phyloP scores from a whole-genome alignment of 2,329 filamentous ascomycete species.

The Diaporthe nobilis region DNA sequence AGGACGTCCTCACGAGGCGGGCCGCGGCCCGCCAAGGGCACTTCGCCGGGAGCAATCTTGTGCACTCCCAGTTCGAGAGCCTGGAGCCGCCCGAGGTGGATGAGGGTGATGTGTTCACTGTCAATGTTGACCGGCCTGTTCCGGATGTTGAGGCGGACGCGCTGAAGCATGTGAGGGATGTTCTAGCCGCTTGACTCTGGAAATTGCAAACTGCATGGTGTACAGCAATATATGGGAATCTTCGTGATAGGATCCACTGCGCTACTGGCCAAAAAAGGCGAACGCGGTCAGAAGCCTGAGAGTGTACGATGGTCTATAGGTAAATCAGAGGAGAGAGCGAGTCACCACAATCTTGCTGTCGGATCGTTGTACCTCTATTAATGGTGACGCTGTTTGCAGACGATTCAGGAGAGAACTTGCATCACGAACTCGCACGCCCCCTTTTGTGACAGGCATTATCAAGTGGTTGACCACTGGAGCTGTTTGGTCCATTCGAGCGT shows the following conservation, averaged over 20 bases:
- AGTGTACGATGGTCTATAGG: neutral
- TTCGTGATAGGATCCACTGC: neutral
- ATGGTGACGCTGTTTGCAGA: no score
- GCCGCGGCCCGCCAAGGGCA: conserved; percentile 76
- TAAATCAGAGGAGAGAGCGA: no score
- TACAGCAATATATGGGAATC: neutral
- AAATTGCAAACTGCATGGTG: no score
- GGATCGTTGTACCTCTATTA: no score
- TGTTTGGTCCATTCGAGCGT: neutral
- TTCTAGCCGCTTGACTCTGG: conserved; percentile 6
- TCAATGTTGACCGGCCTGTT: conserved; percentile 62
- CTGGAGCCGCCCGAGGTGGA: conserved; percentile 72
- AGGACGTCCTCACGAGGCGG: conserved; percentile 73
- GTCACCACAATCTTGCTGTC: no score
- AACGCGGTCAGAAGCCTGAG: no score
- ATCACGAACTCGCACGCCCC: no score
- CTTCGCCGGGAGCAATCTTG: conserved; percentile 83
- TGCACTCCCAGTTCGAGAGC: conserved; percentile 77
- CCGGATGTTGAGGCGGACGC: conserved; percentile 62
- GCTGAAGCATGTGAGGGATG: conserved; percentile 46
- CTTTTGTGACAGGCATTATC: no score
- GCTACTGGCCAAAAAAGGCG: no score
- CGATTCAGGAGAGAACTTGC: no score
- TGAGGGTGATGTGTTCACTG: conserved; percentile 66
- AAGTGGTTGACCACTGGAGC: no score